Evolutionary conservation across 164 flowering plant genomes (phyloP), one percentile per base, ranked within the genome.

Genomic region (Liquidambar formosana): DNA sequence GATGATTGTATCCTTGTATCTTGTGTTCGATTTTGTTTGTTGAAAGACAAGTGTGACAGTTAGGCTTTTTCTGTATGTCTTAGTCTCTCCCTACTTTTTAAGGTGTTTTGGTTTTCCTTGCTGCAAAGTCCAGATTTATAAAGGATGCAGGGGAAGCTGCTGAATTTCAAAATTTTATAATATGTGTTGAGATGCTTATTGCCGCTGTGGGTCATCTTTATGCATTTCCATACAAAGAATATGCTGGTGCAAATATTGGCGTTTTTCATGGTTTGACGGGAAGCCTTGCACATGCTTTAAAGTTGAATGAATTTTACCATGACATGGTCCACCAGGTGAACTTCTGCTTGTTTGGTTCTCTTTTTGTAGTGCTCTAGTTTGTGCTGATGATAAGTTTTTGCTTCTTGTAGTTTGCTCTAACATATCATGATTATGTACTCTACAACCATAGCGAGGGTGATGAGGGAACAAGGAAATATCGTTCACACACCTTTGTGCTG

Each of bases 241-340:
- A 93, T 78, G 97, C 99, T 38, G 96, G 97, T 78, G 97, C 99
- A 61, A 95, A 89, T 75, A 84, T 93, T 68, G 96, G 94, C 45
- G 77, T 67, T 1, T 74, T 87, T 51, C 75, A 78, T 71, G 89
- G 93, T 53, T 80, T 93, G 8, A 80, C 89, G 0, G 85, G 82
- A 74, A 93, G 92, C 79, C 87, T 95, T 63, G 93, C 89, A 16
- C 99, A 95, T 84, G 97, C 97, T 41, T 64, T 95, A 44, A 93
- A 85, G 72, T 77, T 95, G 65, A 93, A 85, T 69, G 97, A 93
- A 82, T 90, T 95, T 70, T 95, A 95, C 79, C 96, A 93, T 80
- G 99, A 95, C 71, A 93, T 97, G 10, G 96, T 95, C 63, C 99
- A 95, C 79, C 99, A 94, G 92, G 98, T 94, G 28, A n/a, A 19